Base-by-base conservation (phyloP, 2,329 filamentous ascomycete species). In the Monosporascus sp. region DNA sequence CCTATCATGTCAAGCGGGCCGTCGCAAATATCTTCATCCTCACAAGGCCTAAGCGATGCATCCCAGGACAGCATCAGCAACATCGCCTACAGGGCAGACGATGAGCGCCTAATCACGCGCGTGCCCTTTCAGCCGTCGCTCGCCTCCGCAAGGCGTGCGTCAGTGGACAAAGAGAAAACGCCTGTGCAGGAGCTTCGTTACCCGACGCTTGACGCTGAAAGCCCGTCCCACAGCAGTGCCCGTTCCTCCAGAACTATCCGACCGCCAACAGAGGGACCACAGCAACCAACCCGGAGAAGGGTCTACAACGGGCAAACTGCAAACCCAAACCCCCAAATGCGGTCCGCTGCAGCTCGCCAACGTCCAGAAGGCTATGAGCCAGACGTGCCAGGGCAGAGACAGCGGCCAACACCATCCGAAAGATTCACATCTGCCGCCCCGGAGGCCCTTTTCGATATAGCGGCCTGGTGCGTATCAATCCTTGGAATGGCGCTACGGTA, bases 401-500 rank as follows among this genome's bases (percentile, higher is more conserved):
- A 24, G 37, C 47, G 52, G 52, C 55, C 52, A 25, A 60, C 64
- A 5, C 52, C 72, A 22, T 57, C 60, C 14, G 62, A 70, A 3
- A 65, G 68, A 25, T 51, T 78, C 15, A 61, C 67, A 0, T 59
- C 67, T 11, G 70, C 70, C 2, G 53, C 75, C 3, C 74, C 74
- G 0, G 61, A 64, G 3, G 68, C 71, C 7, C 7, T 78, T 7
- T 72, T 73, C 51, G 68, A 73, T 43, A 66, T 70, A 3, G 54
- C 74, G 5, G 64, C 66, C 20, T 88, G 85, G 76, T 54, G 74
- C 3, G 57, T 81, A 2, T 81, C 81, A 31, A 73, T 89, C 17
- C 55, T 88, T 14, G 73, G 74, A 5, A 76, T 85, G 51, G 80
- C 84, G 3, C 75, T 90, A 48, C 74, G 77, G 18, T 80, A 84